Evolutionary conservation across 202 grass and related monocot genomes (phyloP).

Genomic region (Cymbopogon flexuosus): DNA sequence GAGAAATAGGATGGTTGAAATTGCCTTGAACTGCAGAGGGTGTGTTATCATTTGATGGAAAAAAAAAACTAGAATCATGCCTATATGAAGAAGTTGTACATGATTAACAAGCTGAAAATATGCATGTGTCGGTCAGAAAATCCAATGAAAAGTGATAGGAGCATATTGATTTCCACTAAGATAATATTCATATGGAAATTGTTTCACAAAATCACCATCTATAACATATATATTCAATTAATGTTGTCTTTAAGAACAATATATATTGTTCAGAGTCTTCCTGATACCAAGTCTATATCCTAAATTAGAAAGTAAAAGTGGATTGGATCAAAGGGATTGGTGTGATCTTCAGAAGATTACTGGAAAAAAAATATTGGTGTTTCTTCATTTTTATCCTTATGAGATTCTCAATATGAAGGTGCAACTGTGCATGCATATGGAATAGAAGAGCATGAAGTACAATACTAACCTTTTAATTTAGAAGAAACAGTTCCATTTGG

Average conservation of each 20-base stretch:
- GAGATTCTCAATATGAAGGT: neutral
- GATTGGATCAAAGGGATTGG: neutral
- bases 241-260: neutral
- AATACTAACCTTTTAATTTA: conserved; percentile 68
- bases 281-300: neutral
- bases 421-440: neutral
- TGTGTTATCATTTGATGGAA: neutral
- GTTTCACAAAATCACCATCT: neutral
- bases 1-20: neutral
- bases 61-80: neutral
- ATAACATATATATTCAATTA: neutral
- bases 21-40: neutral
- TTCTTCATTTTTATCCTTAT: neutral
- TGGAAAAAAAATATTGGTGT: neutral
- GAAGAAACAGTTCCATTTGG: conserved; percentile 84
- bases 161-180: neutral
- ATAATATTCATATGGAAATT: neutral
- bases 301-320: neutral
- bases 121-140: neutral
- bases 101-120: neutral
- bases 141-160: neutral
- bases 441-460: conserved; percentile 21
- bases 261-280: neutral
- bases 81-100: neutral
- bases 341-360: neutral